Base-by-base conservation (phyloP, 2,329 filamentous ascomycete species). In the Claviceps monticola region DNA sequence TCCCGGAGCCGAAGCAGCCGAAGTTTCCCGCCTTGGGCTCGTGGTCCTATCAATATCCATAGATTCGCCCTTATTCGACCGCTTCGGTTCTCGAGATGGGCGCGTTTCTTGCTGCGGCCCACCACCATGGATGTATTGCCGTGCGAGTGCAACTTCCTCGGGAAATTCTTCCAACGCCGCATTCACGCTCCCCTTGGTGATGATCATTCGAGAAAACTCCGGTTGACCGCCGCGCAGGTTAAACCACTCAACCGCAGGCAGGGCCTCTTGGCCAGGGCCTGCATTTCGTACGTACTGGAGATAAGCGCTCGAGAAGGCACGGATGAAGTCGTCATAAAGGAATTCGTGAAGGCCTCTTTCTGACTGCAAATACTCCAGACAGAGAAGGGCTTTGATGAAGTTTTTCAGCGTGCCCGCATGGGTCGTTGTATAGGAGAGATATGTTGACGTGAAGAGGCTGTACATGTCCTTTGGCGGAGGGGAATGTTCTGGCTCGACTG, bases 301-400 rank as follows among this genome's bases (percentile, higher is more conserved):
- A 55, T 70, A 80, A 1, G 69, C 66, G 1, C 59, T 60, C 1
- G 68, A 64, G 49, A 72, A 78, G 2, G 62, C 59, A 7, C 70
- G 63, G 34, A 80, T 69, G 50, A 78, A 75, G 51, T 79, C 76
- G 56, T 80, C 77, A 53, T 71, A 79, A 0, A 76, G 58, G 50
- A 64, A 74, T 23, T 68, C 66, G 13, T 68, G 64, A 17, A 77
- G 58, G 4, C 56, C 49, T 8, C 62, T 61, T 13, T 61, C 56
- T 23, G 61, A 57, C 43, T 63, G 61, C 1, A 74, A 61, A 49
- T 64, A 66, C 17, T 70, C 61, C 7, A 78, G 58, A 55, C 66
- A 72, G 0, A 72, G 59, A 49, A 74, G 71, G 0, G 71, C 72
- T 21, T 64, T 65, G 23, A 76, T 58, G 50, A 79, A 79, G 9